Evolutionary conservation across 1,284 basidiomycete species (phyloP).

Genomic region (Ganoderma boninense): DNA sequence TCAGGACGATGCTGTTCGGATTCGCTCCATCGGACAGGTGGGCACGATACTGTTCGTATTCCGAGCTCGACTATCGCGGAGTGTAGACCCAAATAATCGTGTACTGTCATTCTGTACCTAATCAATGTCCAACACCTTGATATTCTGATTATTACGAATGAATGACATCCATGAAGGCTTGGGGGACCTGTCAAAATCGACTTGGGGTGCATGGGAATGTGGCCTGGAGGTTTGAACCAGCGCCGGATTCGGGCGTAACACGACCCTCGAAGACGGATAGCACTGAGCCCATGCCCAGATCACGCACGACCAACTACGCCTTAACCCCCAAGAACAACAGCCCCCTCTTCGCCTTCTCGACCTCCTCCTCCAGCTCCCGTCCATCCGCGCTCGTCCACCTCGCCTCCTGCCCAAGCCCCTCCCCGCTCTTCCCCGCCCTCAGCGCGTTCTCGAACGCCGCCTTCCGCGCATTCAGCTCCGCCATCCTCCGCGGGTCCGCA

Average conservation of each 20-base stretch:
- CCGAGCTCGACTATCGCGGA: background rate
- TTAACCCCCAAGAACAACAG: conserved; percentile 87
- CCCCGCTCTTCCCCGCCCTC: conserved; percentile 59
- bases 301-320: conserved; percentile 1
- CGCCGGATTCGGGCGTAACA: too few relatives aligned
- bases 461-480: conserved; percentile 35
- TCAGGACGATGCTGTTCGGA: background rate
- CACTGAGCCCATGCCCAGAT: background rate
- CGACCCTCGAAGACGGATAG: background rate
- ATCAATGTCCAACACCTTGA: background rate
- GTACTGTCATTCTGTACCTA: background rate
- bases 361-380: conserved; percentile 79
- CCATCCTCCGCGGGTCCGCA: conserved; percentile 21
- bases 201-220: too few relatives aligned
- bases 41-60: background rate
- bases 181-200: too few relatives aligned
- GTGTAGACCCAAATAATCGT: background rate
- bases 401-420: conserved; percentile 53
- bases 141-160: background rate
- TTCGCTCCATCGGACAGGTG: background rate
- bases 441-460: conserved; percentile 76
- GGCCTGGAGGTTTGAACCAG: too few relatives aligned
- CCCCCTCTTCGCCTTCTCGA: conserved; percentile 81
- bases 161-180: too few relatives aligned
- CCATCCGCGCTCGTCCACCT: conserved; percentile 83